Evolutionary conservation across 2,329 filamentous ascomycete species (phyloP).

Genomic region (Curvularia verruculosa): DNA sequence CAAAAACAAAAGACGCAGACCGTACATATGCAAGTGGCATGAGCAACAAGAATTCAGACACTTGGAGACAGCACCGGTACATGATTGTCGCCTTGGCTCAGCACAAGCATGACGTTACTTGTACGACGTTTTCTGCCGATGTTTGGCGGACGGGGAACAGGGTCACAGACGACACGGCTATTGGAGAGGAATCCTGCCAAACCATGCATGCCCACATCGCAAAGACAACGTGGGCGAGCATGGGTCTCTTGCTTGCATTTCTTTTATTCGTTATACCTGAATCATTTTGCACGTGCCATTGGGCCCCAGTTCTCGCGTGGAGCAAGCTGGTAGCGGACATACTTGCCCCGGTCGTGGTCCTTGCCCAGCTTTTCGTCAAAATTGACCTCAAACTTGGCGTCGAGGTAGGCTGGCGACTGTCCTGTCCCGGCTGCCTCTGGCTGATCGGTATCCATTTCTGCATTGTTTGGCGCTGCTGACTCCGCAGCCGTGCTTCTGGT

Average conservation of each 20-base stretch:
- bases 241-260: neutral
- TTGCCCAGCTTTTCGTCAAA: conserved; percentile 83
- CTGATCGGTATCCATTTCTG: conserved; percentile 5
- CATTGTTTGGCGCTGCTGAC: neutral
- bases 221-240: neutral
- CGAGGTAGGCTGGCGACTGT: conserved; percentile 33
- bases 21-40: neutral
- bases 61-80: conserved; percentile 2
- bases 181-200: neutral
- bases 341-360: conserved; percentile 67
- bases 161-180: conserved; percentile 4
- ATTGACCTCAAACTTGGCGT: conserved; percentile 62
- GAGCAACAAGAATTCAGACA: conserved; percentile 1
- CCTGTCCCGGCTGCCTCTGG: conserved; percentile 5
- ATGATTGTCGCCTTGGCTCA: conserved; percentile 4
- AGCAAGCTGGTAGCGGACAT: conserved; percentile 88
- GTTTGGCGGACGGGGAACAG: conserved; percentile 8
- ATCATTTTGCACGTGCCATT: conserved; percentile 61
- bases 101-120: conserved; percentile 12
- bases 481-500: conserved; percentile 7
- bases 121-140: conserved; percentile 5
- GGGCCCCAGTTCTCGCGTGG: conserved; percentile 94
- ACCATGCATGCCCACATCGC: neutral
- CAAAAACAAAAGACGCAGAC: too few species aligned
- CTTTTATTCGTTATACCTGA: conserved; percentile 4